Base-by-base conservation (phyloP, 129 eudicot genomes). In the Pseudognaphalium luteoalbum region DNA sequence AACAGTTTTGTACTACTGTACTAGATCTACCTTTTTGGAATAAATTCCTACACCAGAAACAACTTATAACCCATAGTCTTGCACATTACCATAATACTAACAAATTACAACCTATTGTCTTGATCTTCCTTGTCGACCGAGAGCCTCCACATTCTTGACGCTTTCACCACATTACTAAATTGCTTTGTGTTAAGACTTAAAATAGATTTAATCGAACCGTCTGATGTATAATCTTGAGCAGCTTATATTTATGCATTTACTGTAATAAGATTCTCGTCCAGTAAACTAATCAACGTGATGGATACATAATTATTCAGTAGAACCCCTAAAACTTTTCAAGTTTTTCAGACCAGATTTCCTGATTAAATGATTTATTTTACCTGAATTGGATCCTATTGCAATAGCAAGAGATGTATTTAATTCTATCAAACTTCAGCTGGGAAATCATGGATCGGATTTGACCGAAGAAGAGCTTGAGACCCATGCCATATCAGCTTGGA, bases 381-480 rank as follows among this genome's bases (percentile, higher is more conserved):
- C 33, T 73, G 58, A 62, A 32, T 72, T 54, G 34, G 68, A 76
- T 58, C 16, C 25, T 66, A 17, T 57, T 12, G 39, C 62, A 70
- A 71, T 80, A 70, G 33, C 54, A 51, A 61, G 17, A 22, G 28
- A 19, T 66, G 37, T 72, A 50, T 51, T 25, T 78, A 20, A 56
- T 16, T 74, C 5, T 28, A 19, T 20, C 8, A 74, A 71, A 62
- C 17, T 80, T 64, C 78, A 91, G 97, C 88, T 91, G 76, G 97
- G 97, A 68, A 88, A 67, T 68, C 90, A 83, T 88, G 97, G 95
- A 63, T 91, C 97, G 21, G 89, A 91, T 32, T 79, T 91, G 87
- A 86, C 97, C 22, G 95, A 91, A 70, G 97, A 91, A 75, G 94
- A 88, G 83, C 95, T 91, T 16, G 97, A 88, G 84, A 91, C 94